Evolutionary conservation across 345 rosid species (phyloP).

Genomic region (Jatropha curcas): DNA sequence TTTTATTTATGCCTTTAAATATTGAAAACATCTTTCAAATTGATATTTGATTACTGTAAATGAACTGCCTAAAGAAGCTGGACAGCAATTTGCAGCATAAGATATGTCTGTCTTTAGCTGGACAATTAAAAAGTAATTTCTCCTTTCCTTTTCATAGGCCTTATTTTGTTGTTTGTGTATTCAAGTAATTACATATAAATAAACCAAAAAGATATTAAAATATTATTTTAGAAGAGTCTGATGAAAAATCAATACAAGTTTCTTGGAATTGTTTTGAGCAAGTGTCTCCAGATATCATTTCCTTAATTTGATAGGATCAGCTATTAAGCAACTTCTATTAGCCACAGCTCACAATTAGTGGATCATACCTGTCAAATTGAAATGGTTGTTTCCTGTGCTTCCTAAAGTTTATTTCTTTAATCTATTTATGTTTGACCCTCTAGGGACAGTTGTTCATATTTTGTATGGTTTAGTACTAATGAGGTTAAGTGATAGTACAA

Average conservation of each 20-base stretch:
- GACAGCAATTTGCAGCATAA: no score
- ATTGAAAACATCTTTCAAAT: slow-evolving; percentile 7
- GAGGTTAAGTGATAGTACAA: background rate
- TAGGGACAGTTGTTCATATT: background rate
- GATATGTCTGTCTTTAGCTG: background rate
- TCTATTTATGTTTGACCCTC: background rate
- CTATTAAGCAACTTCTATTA: no score
- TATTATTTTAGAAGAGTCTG: background rate
- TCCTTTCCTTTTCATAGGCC: background rate
- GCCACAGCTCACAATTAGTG: no score
- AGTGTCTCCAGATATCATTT: no score
- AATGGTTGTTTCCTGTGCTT: background rate
- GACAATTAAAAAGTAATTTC: background rate
- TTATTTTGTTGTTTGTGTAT: background rate
- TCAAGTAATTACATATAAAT: background rate
- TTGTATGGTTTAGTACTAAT: background rate
- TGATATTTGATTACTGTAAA: slow-evolving; percentile 1
- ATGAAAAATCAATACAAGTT: background rate
- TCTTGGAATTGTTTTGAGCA: background rate
- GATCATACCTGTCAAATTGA: background rate
- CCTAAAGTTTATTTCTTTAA: background rate
- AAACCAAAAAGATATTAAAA: background rate
- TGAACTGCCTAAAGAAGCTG: background rate
- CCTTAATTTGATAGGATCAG: no score
- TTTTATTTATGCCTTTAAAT: background rate